These are phyloP conservation scores for Globisporangium cederbergense DNA, from an alignment of 352 stramenopile genomes.

Conservation along the genomic window DNA sequence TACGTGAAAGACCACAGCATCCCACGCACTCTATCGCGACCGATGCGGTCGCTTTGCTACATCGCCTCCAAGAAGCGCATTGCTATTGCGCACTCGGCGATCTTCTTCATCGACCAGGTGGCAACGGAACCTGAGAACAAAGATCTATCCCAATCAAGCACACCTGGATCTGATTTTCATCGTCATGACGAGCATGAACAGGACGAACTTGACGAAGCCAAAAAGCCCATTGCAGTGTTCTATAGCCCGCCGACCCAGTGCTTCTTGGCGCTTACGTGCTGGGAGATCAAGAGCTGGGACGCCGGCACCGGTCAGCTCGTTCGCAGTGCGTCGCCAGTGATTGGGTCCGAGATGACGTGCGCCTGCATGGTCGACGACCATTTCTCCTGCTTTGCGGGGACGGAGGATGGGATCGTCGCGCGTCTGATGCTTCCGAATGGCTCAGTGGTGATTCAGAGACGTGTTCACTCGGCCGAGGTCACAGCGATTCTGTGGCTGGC, in stretches of 20 bases:
- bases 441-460: slow-evolving; percentile 26
- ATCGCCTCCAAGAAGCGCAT: slow-evolving; percentile 29
- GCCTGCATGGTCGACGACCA: slow-evolving; percentile 31
- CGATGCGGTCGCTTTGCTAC: slow-evolving; percentile 34
- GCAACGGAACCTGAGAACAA: slow-evolving; percentile 2
- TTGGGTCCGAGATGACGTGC: slow-evolving; percentile 30
- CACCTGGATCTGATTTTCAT: not conserved
- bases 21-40: slow-evolving; percentile 4
- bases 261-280: slow-evolving; percentile 32
- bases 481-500: slow-evolving; percentile 22
- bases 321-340: slow-evolving; percentile 18
- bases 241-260: slow-evolving; percentile 25
- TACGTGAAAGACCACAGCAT: slow-evolving; percentile 29
- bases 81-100: slow-evolving; percentile 42
- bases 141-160: not conserved
- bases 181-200: not conserved
- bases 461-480: slow-evolving; percentile 24
- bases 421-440: slow-evolving; percentile 34
- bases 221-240: slow-evolving; percentile 32
- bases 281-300: slow-evolving; percentile 30
- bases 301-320: slow-evolving; percentile 20
- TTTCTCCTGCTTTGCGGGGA: slow-evolving; percentile 43
- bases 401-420: slow-evolving; percentile 34
- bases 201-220: slow-evolving; percentile 22
- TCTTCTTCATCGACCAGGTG: slow-evolving; percentile 53